phyloP scores from a whole-genome alignment of 2,329 filamentous ascomycete genomes.

The Beauveria medogensis region DNA sequence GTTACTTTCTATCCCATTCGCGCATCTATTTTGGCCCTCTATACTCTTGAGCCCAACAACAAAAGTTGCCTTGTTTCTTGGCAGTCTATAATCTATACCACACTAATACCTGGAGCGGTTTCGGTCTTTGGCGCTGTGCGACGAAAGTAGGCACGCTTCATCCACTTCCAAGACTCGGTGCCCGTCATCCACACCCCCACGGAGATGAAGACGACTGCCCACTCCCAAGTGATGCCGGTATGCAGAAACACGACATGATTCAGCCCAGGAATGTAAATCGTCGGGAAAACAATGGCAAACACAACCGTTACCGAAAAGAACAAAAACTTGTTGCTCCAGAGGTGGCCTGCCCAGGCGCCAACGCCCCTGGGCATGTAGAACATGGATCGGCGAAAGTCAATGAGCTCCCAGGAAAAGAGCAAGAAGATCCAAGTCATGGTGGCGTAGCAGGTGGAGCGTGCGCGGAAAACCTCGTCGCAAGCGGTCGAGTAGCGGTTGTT shows the following conservation, averaged over 20 bases:
- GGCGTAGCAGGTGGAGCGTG: slow-evolving; percentile 58
- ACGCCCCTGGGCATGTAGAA: slow-evolving; percentile 42
- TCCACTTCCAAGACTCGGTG: slow-evolving; percentile 59
- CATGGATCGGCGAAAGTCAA: slow-evolving; percentile 56
- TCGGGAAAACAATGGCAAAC: slow-evolving; percentile 49
- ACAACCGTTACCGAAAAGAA: slow-evolving; percentile 43
- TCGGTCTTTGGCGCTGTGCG: slow-evolving; percentile 16
- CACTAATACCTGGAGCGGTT: neutral
- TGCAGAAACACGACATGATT: slow-evolving; percentile 61
- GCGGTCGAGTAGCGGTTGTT: slow-evolving; percentile 42
- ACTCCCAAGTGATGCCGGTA: slow-evolving; percentile 58
- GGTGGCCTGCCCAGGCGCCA: slow-evolving; percentile 47
- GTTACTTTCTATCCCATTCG: neutral
- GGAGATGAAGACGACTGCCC: slow-evolving; percentile 57
- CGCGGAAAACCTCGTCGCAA: slow-evolving; percentile 54
- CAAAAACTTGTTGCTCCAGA: slow-evolving; percentile 48
- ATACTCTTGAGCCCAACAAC: neutral
- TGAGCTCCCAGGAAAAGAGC: slow-evolving; percentile 62
- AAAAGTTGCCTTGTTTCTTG: neutral
- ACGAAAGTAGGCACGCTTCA: slow-evolving; percentile 49
- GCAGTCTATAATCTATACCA: neutral
- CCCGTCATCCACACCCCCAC: slow-evolving; percentile 55
- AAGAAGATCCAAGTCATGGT: slow-evolving; percentile 61
- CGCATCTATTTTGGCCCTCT: neutral
- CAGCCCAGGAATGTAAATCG: slow-evolving; percentile 60